Conservation (phyloP, 768 basidiomycete species). For the Mycena vitilis region DNA sequence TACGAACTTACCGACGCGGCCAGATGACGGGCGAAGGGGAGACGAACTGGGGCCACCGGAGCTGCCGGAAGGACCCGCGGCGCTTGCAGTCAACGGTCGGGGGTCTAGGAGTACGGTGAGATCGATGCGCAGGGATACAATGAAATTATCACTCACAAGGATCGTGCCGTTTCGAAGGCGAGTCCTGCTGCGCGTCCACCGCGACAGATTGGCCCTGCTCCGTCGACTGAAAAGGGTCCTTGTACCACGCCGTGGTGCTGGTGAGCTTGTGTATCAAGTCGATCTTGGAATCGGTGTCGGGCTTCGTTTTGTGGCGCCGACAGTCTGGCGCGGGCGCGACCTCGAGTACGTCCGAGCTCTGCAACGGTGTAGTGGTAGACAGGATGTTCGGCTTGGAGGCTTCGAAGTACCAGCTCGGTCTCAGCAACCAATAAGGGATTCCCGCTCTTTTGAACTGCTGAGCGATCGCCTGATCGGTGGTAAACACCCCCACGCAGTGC, state of each 20-base stretch:
- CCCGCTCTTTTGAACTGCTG: slow-evolving; percentile 33
- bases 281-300: background rate
- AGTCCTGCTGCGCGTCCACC: no score
- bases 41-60: no score
- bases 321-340: background rate
- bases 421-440: slow-evolving; percentile 39
- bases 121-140: no score
- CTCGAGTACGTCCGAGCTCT: background rate
- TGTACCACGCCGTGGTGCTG: background rate
- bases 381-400: slow-evolving; percentile 2
- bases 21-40: no score
- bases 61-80: no score
- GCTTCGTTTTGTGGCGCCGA: background rate
- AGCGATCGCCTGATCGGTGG: slow-evolving; percentile 10
- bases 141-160: no score
- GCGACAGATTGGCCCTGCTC: background rate
- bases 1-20: no score
- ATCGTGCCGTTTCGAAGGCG: no score
- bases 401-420: background rate
- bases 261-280: background rate
- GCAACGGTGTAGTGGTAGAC: background rate
- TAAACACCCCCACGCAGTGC: slow-evolving; percentile 32
- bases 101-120: no score
- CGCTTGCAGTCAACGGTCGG: no score
- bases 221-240: background rate